Evolutionary conservation across 495 filamentous ascomycete species (phyloP).

Genomic region (Trichoderma orchidacearum): DNA sequence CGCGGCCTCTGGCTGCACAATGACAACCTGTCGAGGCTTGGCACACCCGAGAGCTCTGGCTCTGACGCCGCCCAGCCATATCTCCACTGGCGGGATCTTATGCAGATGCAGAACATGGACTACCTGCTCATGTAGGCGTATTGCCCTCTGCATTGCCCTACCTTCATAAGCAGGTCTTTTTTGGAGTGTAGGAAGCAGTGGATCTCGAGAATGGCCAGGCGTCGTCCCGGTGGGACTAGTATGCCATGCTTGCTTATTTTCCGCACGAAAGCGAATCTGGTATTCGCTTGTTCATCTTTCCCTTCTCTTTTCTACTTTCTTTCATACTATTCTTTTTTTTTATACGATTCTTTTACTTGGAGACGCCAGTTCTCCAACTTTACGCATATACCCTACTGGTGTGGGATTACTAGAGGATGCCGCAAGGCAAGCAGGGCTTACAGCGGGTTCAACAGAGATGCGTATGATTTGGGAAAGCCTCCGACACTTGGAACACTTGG

Average conservation of each 20-base stretch:
- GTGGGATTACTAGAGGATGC: slow-evolving; percentile 2
- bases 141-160: slow-evolving; percentile 8
- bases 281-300: slow-evolving; percentile 3
- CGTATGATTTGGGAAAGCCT: background rate
- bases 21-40: slow-evolving; percentile 34
- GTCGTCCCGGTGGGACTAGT: slow-evolving; percentile 1
- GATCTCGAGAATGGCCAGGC: too few species aligned
- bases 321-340: slow-evolving; percentile 8
- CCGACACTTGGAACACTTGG: background rate
- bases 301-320: slow-evolving; percentile 8
- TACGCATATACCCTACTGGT: slow-evolving; percentile 12
- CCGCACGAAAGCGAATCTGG: background rate
- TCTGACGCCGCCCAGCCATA: slow-evolving; percentile 37
- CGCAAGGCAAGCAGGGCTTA: slow-evolving; percentile 5
- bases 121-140: slow-evolving; percentile 66
- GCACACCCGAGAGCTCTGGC: slow-evolving; percentile 21
- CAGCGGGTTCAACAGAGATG: background rate
- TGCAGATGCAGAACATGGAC: slow-evolving; percentile 84
- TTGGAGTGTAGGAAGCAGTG: slow-evolving; percentile 15
- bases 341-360: too few species aligned
- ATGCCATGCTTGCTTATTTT: slow-evolving; percentile 9
- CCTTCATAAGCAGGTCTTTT: slow-evolving; percentile 24
- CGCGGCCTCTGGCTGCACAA: slow-evolving; percentile 69
- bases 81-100: slow-evolving; percentile 90
- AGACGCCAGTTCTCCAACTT: too few species aligned